Evolutionary conservation across 345 rosid species (phyloP).

Genomic region (Microthlaspi erraticum): DNA sequence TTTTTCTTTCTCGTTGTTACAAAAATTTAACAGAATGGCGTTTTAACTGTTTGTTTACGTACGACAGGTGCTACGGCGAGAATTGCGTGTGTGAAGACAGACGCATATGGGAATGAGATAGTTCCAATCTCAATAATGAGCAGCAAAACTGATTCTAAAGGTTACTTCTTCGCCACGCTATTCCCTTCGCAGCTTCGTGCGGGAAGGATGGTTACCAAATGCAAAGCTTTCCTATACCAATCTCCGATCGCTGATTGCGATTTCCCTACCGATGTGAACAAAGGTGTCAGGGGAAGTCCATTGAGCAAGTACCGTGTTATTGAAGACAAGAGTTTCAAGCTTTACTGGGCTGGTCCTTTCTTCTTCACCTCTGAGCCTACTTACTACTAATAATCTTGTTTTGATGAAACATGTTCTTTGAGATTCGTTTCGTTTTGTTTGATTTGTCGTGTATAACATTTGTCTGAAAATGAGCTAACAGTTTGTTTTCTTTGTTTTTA

Average conservation of each 20-base stretch:
- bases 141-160: conserved; percentile 53
- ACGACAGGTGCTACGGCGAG: conserved; percentile 58
- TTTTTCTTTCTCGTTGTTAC: not conserved
- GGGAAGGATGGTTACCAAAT: conserved; percentile 50
- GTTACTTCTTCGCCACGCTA: conserved; percentile 61
- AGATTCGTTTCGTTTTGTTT: conserved; percentile 32
- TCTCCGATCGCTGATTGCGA: conserved; percentile 57
- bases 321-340: conserved; percentile 51
- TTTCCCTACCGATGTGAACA: conserved; percentile 55
- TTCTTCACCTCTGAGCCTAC: conserved; percentile 50
- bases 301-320: conserved; percentile 53
- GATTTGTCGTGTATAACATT: conserved; percentile 20
- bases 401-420: conserved; percentile 14
- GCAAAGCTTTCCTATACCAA: conserved; percentile 57
- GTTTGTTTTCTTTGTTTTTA: conserved; percentile 35
- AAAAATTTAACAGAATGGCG: not conserved
- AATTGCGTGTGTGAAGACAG: conserved; percentile 56
- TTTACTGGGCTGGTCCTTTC: conserved; percentile 49
- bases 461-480: conserved; percentile 32
- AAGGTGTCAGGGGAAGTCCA: conserved; percentile 53
- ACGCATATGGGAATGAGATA: conserved; percentile 57
- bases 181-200: conserved; percentile 42
- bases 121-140: conserved; percentile 51
- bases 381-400: conserved; percentile 38
- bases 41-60: not conserved